Evolutionary conservation across 2,329 filamentous ascomycete genomes (phyloP), one percentile per base, ranked within the genome.

Genomic region (Coniella lustricola): DNA sequence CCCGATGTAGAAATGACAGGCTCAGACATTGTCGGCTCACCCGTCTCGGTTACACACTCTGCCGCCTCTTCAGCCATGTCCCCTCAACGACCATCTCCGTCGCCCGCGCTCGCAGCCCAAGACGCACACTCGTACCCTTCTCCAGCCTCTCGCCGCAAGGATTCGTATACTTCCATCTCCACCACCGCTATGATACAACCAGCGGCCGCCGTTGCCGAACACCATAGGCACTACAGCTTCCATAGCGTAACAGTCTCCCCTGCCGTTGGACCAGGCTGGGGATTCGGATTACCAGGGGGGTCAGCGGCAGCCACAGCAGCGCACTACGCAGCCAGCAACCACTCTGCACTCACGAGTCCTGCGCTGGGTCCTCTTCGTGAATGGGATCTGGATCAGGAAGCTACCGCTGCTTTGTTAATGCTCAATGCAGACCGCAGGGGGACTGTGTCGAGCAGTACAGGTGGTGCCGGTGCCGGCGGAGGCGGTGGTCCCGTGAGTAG

Each of bases 341-440:
- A 61, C 34, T 71, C 74, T 14, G 64, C 65, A 1, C 61, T 81
- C 51, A 81, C 82, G 5, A 82, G 79, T 53, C 80, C 79, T 1
- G 73, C 73, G 7, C 62, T 83, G 38, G 60, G 67, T 17, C 77
- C 80, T 0, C 35, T 50, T 39, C 17, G 35, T 47, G 75, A 79
- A 59, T 68, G 70, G 32, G 78, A 82, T 43, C 59, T 79, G 4
- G 81, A 86, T 54, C 84, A 90, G 52, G 88, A 93, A 63, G 90
- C 89, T 1, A 93, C 89, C 7, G 84, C 88, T 12, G 90, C 90
- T 3, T 65, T 95, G 57, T 67, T 95, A 63, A 95, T 95, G 90
- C 71, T 96, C 51, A 94, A 90, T 56, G 81, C 75, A 46, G 89
- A 93, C 62, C 78, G 87, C 35, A 75, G 87, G 32, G 74, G 73